phyloP scores from a whole-genome alignment of 2,329 filamentous ascomycete genomes.

The Aureobasidium musti region DNA sequence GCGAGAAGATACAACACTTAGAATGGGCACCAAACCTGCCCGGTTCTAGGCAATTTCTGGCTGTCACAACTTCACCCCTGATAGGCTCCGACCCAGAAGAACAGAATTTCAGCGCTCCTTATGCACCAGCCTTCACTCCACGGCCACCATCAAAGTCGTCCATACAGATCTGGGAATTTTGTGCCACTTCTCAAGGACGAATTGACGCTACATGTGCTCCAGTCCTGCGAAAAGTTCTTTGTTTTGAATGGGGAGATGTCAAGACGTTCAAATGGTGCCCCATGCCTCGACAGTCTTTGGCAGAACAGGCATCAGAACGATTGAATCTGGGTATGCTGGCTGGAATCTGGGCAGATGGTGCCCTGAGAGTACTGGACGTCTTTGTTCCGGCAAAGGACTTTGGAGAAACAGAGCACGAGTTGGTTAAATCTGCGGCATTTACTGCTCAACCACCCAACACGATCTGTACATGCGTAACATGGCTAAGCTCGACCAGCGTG shows the following conservation, averaged over 20 bases:
- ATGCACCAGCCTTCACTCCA: constrained; percentile 54
- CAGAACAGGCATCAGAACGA: constrained; percentile 39
- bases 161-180: constrained; percentile 62
- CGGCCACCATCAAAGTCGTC: constrained; percentile 52
- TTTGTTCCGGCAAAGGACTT: constrained; percentile 34
- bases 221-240: constrained; percentile 54
- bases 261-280: constrained; percentile 61
- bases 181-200: constrained; percentile 42
- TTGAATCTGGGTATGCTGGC: constrained; percentile 56
- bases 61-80: constrained; percentile 44
- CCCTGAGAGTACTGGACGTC: constrained; percentile 58
- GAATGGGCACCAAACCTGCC: constrained; percentile 49
- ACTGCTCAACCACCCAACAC: constrained; percentile 54
- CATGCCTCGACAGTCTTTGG: constrained; percentile 41
- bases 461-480: constrained; percentile 58
- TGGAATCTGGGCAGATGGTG: constrained; percentile 61
- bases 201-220: constrained; percentile 51
- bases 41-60: constrained; percentile 58
- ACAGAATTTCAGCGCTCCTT: constrained; percentile 39
- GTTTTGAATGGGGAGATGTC: constrained; percentile 59
- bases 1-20: constrained; percentile 54
- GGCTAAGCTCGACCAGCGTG: constrained; percentile 59
- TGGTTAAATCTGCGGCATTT: constrained; percentile 53
- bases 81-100: constrained; percentile 41
- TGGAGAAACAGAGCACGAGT: constrained; percentile 40